phyloP scores from a whole-genome alignment of 1,139 yeast species.

The Diutina catenulata region DNA sequence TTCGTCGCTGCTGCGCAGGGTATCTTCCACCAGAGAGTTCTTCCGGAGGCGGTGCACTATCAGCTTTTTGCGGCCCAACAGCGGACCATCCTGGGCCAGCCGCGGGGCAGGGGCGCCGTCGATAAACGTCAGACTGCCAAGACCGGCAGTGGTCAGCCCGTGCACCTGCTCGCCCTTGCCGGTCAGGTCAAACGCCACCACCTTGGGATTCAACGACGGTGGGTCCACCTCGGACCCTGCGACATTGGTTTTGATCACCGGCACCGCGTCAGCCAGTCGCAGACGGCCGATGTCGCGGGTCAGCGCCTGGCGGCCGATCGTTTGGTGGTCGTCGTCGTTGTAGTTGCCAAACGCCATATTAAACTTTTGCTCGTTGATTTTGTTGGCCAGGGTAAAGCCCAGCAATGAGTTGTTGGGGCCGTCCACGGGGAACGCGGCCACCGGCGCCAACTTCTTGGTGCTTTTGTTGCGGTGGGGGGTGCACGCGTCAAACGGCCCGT shows the following conservation, averaged over 20 bases:
- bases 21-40: slow-evolving; percentile 25
- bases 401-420: slow-evolving; percentile 86
- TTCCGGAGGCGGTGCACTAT: slow-evolving; percentile 53
- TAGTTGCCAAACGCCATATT: slow-evolving; percentile 52
- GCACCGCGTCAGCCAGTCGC: slow-evolving; percentile 5
- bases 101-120: slow-evolving; percentile 94
- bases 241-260: slow-evolving; percentile 7
- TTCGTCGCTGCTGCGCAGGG: slow-evolving; percentile 21
- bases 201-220: slow-evolving; percentile 40
- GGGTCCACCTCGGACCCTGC: slow-evolving; percentile 10
- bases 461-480: slow-evolving; percentile 90
- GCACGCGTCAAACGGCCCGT: slow-evolving; percentile 98
- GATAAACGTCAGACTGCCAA: slow-evolving; percentile 83
- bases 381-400: slow-evolving; percentile 38
- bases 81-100: slow-evolving; percentile 17
- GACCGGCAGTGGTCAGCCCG: slow-evolving; percentile 75
- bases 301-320: slow-evolving; percentile 18
- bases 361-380: slow-evolving; percentile 39
- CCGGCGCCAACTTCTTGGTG: slow-evolving; percentile 69
- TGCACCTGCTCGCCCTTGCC: slow-evolving; percentile 63
- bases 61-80: slow-evolving; percentile 60
- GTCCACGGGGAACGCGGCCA: slow-evolving; percentile 86
- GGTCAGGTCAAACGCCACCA: slow-evolving; percentile 60
- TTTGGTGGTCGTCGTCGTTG: slow-evolving; percentile 23
- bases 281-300: not conserved